Evolutionary conservation across 1,139 yeast species (phyloP), one percentile per base, ranked within the genome.

Genomic region (Debaryomycetaceae sp.): DNA sequence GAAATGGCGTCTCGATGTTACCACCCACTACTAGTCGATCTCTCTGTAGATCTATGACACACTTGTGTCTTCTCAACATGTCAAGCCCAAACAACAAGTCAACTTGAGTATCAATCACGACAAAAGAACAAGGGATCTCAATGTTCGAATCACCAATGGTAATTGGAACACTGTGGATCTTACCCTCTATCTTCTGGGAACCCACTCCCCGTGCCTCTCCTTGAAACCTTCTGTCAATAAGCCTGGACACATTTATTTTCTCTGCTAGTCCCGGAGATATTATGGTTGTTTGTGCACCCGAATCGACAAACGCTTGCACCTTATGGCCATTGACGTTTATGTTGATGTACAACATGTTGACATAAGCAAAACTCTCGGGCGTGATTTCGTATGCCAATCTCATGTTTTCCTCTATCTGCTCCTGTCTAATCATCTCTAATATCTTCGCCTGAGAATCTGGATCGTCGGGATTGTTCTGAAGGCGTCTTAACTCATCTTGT

Each of bases 181-280:
- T 77, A 5, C 99, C 99, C 31, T 82, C 64, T 44, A 89, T 87
- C 50, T 79, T 76, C 38, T 87, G 83, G 1, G 84, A 76, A 1
- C 99, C 99, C 5, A 93, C 98, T 34, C 99, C 99, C 50, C 80
- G 71, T 1, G 96, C 98, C 55, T 83, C 81, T 23, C 97, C 96
- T 41, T 73, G 74, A 62, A 85, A 89, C 49, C 97, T 72, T 48
- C 68, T 81, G 60, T 93, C 99, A n/a, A 93, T 81, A 44, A 90
- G 68, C 52, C 86, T 80, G 23, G 82, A 68, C 38, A 93, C 68
- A 0, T 88, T 87, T 44, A 93, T 81, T 46, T 72, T 70, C 51
- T 85, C 86, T 0, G 96, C 97, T 52, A 93, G 72, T 38, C 71
- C 67, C 1, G 96, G 87, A 20, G 90, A 82, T n/a, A 75, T 85